Conservation (phyloP, 2,329 filamentous ascomycete genomes). For the Pseudomassariella vexata region DNA sequence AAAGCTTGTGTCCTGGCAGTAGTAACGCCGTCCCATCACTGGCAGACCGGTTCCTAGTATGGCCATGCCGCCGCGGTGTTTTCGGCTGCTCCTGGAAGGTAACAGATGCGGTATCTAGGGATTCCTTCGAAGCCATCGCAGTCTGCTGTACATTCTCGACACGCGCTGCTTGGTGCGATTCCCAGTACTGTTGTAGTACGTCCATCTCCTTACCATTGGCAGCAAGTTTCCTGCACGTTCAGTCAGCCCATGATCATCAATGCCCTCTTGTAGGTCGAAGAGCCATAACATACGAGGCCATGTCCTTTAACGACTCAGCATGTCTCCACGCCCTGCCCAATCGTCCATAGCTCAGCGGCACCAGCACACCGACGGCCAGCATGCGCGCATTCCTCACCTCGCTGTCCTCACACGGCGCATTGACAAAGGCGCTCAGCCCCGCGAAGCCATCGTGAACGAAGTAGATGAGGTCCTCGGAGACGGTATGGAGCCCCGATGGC, state of each 20-base stretch:
- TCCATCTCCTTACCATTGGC: conserved; percentile 57
- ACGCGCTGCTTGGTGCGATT: conserved; percentile 45
- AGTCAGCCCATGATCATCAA: conserved; percentile 11
- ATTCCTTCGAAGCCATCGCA: conserved; percentile 30
- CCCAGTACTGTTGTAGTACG: conserved; percentile 77
- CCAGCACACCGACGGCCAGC: conserved; percentile 84
- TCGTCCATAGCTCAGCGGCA: conserved; percentile 78
- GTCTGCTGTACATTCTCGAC: conserved; percentile 30
- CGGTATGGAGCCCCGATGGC: conserved; percentile 86
- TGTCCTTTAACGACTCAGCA: conserved; percentile 65
- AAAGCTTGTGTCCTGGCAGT: conserved; percentile 59
- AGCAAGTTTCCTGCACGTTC: conserved; percentile 59
- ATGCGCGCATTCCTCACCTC: conserved; percentile 83
- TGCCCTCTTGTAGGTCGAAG: too few relatives aligned
- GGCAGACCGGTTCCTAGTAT: conserved; percentile 51
- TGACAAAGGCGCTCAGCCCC: conserved; percentile 87
- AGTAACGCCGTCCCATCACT: conserved; percentile 57
- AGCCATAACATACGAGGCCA: conserved; percentile 63
- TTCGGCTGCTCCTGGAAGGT: conserved; percentile 32
- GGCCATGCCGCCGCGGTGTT: conserved; percentile 30
- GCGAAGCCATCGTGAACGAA: conserved; percentile 83
- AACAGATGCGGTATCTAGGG: conserved; percentile 45
- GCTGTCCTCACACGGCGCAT: conserved; percentile 69
- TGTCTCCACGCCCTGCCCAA: conserved; percentile 87
- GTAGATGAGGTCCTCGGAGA: conserved; percentile 84